A percentile compares a stretch with the other conserved stretches of the same genome.
phyloP scores from a whole-genome alignment of 1,284 basidiomycete genomes.

The Ustilago vetiveriae region DNA sequence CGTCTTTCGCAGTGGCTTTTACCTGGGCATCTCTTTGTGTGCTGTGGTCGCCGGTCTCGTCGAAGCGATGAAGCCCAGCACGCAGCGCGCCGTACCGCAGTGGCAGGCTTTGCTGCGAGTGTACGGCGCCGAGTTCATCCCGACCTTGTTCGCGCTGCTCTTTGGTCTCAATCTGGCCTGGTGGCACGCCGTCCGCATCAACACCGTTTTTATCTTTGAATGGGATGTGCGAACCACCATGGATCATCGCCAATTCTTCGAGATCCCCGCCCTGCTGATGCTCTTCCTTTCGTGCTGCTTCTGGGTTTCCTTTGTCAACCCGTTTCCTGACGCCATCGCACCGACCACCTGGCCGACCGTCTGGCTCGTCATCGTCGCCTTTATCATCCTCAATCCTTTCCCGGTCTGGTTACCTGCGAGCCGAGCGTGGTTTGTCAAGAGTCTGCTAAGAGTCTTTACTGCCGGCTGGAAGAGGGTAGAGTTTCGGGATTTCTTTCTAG shows the following conservation, averaged over 20 bases:
- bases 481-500: conserved; percentile 67
- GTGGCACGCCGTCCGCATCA: conserved; percentile 81
- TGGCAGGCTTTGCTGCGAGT: conserved; percentile 81
- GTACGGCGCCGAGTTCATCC: conserved; percentile 81
- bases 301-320: conserved; percentile 80
- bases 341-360: conserved; percentile 78
- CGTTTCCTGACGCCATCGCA: conserved; percentile 56
- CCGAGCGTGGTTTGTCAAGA: conserved; percentile 81
- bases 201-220: conserved; percentile 87
- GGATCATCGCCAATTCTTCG: conserved; percentile 81
- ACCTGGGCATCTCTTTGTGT: conserved; percentile 82
- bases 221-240: conserved; percentile 77
- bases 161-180: conserved; percentile 81
- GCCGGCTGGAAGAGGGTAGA: conserved; percentile 73
- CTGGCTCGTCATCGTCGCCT: conserved; percentile 77
- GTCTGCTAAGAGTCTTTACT: conserved; percentile 72
- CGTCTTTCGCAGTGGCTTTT: conserved; percentile 74
- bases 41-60: conserved; percentile 77
- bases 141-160: conserved; percentile 79
- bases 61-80: conserved; percentile 74
- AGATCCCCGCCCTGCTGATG: conserved; percentile 83
- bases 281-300: conserved; percentile 82
- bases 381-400: conserved; percentile 80
- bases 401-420: conserved; percentile 75
- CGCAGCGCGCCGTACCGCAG: conserved; percentile 74